These are phyloP conservation scores for Erodium maritimum DNA, from an alignment of 345 rosid species.

Conservation along the genomic window DNA sequence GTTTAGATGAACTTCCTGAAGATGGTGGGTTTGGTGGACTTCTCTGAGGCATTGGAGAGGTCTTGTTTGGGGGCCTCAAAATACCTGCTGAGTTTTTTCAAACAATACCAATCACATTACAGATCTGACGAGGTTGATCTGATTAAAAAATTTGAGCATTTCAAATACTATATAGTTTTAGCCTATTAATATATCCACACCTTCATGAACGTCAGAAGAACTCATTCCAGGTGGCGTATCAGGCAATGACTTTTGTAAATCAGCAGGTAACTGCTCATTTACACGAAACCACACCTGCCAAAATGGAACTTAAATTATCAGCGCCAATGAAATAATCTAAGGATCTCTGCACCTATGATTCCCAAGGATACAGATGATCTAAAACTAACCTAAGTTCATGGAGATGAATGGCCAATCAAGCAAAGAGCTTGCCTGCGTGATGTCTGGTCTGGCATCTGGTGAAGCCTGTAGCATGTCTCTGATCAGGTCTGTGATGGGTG, in stretches of 20 bases:
- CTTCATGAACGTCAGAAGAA: conserved; percentile 36
- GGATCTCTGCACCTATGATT: conserved; percentile 21
- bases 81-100: conserved; percentile 42
- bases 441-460: conserved; percentile 90
- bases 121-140: background rate
- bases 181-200: conserved; percentile 16
- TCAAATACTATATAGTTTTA: background rate
- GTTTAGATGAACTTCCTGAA: conserved; percentile 21
- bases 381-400: conserved; percentile 72
- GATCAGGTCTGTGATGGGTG: conserved; percentile 48
- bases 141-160: background rate
- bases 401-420: conserved; percentile 58
- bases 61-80: conserved; percentile 36
- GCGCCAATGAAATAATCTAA: conserved; percentile 31
- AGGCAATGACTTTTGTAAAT: conserved; percentile 74
- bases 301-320: conserved; percentile 36
- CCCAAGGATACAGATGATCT: conserved; percentile 29
- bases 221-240: conserved; percentile 66
- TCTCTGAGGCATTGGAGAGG: conserved; percentile 66
- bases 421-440: conserved; percentile 91
- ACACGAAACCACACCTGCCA: conserved; percentile 94
- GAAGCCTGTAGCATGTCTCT: conserved; percentile 90
- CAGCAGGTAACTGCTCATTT: conserved; percentile 69
- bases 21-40: conserved; percentile 71
- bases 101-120: background rate